Evolutionary conservation across 78 protist species (phyloP).

Genomic region (Dictyostelium purpureum): DNA sequence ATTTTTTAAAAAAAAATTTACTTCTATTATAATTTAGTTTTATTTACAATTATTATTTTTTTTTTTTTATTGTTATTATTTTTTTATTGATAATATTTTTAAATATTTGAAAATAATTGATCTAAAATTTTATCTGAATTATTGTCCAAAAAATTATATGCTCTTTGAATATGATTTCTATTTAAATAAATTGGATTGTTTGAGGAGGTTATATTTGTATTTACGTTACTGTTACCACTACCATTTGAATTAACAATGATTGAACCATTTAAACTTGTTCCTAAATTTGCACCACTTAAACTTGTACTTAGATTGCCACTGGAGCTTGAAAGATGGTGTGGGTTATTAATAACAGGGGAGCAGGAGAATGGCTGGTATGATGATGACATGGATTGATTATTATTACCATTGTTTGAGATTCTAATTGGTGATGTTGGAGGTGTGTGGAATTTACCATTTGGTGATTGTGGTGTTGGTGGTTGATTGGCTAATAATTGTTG

Average conservation of each 20-base stretch:
- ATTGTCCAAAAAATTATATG: neutral
- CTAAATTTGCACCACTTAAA: neutral
- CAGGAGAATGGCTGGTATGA: neutral
- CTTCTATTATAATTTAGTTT: neutral
- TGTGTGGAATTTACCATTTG: neutral
- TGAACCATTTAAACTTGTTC: neutral
- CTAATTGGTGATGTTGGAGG: neutral
- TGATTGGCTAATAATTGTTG: neutral
- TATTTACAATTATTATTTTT: neutral
- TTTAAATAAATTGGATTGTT: neutral
- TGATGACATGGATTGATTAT: neutral
- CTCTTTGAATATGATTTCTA: neutral
- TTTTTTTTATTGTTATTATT: neutral
- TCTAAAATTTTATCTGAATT: neutral
- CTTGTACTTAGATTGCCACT: neutral
- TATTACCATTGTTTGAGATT: neutral
- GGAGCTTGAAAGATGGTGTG: neutral
- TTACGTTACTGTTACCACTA: neutral
- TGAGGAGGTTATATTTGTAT: neutral
- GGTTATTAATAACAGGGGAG: neutral
- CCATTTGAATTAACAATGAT: neutral
- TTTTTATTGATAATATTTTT: constrained; percentile 2
- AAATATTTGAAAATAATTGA: constrained; percentile 11
- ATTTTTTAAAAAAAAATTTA: neutral
- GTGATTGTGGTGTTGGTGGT: neutral